A percentile compares a stretch with the other conserved stretches of the same genome.
Evolutionary conservation across 2,329 filamentous ascomycete species (phyloP).

Genomic region (Metarhizium anisopliae): DNA sequence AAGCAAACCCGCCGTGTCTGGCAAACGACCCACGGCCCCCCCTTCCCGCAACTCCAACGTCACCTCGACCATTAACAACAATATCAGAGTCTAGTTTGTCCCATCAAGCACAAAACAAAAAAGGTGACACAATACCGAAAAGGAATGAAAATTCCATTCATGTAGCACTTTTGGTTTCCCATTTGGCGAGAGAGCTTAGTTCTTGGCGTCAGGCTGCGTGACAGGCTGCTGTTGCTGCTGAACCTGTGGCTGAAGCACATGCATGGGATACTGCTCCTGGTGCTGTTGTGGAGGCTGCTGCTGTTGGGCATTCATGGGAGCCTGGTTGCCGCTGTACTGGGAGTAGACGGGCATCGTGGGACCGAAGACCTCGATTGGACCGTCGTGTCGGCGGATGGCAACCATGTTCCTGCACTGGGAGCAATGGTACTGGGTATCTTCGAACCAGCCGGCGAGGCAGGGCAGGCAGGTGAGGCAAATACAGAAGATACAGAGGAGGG

Average conservation of each 20-base stretch:
- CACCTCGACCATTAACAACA: no score
- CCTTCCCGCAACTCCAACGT: no score
- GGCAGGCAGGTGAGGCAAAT: conserved; percentile 22
- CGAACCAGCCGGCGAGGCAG: conserved; percentile 23
- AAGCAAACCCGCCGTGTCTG: not conserved
- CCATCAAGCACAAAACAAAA: not conserved
- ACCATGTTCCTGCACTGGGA: conserved; percentile 19
- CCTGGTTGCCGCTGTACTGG: conserved; percentile 10
- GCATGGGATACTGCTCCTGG: conserved; percentile 3
- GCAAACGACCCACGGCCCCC: not conserved
- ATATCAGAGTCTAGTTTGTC: not conserved
- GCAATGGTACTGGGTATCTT: conserved; percentile 21
- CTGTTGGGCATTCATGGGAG: conserved; percentile 4
- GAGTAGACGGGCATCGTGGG: conserved; percentile 10
- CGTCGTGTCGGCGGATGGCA: conserved; percentile 14
- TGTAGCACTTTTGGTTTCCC: not conserved
- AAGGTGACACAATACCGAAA: not conserved
- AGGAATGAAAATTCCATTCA: not conserved
- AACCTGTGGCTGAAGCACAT: not conserved
- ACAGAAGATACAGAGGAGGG: conserved; percentile 21
- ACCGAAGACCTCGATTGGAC: conserved; percentile 12
- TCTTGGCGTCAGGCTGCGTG: not conserved
- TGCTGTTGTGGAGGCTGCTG: not conserved
- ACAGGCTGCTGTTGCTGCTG: conserved; percentile 2
- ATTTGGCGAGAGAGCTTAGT: not conserved